Percentiles rank a stretch among this genome's conserved stretches.
These are phyloP conservation scores for Cutaneotrichosporon mucoides DNA, from an alignment of 1,284 basidiomycete species.

Conservation along the genomic window DNA sequence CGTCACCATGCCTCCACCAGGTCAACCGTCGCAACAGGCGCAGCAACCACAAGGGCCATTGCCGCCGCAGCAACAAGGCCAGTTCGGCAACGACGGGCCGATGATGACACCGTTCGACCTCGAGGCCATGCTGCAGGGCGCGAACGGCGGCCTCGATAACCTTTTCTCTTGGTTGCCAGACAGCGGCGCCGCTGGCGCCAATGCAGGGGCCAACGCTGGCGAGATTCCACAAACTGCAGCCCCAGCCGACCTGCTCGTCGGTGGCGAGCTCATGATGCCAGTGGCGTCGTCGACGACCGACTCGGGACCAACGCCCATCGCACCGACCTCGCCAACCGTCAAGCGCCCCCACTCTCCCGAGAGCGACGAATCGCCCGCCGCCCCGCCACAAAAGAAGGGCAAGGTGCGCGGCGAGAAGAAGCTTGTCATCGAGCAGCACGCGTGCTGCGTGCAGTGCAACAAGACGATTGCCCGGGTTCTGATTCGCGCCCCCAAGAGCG, in stretches of 20 bases:
- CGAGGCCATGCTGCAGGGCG: conserved; percentile 37
- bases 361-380: conserved; percentile 16
- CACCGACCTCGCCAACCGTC: conserved; percentile 12
- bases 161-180: conserved; percentile 43
- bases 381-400: conserved; percentile 24
- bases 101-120: conserved; percentile 40
- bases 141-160: conserved; percentile 20
- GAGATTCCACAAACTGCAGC: conserved; percentile 8
- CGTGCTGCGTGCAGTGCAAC: conserved; percentile 27
- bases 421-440: conserved; percentile 33
- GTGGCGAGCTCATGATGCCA: conserved; percentile 11
- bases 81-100: not conserved
- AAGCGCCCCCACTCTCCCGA: conserved; percentile 24
- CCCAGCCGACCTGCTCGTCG: conserved; percentile 11
- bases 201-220: not conserved
- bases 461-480: conserved; percentile 34
- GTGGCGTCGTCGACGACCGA: conserved; percentile 1
- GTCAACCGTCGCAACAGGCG: not conserved
- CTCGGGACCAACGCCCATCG: conserved; percentile 3
- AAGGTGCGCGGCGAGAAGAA: conserved; percentile 39
- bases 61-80: not conserved
- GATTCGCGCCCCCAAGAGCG: conserved; percentile 36
- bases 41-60: not conserved
- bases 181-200: conserved; percentile 6
- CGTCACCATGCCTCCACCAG: not conserved